Percentiles rank a stretch among this genome's conserved stretches.
Evolutionary conservation across 2,329 filamentous ascomycete genomes (phyloP).

Genomic region (Cercospora sp.): DNA sequence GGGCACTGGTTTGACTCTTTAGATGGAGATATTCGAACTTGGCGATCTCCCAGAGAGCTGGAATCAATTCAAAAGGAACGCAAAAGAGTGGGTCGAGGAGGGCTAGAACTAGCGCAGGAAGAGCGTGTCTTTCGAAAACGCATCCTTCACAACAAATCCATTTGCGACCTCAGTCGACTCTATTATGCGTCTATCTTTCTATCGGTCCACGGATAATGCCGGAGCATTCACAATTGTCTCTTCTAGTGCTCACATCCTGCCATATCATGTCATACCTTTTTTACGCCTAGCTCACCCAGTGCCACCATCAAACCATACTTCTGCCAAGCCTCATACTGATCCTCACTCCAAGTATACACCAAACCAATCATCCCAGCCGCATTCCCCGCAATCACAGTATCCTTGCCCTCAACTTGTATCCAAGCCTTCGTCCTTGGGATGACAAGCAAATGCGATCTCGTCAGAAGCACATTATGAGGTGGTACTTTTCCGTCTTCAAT

Average conservation of each 20-base stretch:
- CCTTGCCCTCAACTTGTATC: constrained; percentile 28
- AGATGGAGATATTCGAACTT: neutral
- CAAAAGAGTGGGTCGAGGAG: neutral
- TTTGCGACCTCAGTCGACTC: neutral
- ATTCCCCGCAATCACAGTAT: constrained; percentile 29
- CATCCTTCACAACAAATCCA: neutral
- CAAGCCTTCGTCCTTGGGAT: constrained; percentile 38
- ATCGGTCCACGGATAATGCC: neutral
- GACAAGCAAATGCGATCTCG: constrained; percentile 38
- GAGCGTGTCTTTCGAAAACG: neutral
- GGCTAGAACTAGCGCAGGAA: neutral
- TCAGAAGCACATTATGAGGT: constrained; percentile 41
- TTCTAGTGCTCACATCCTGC: no score
- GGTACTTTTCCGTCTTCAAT: constrained; percentile 20
- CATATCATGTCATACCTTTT: neutral
- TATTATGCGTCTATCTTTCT: neutral
- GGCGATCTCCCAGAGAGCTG: neutral
- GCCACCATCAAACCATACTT: constrained; percentile 22
- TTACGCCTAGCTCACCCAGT: constrained; percentile 24
- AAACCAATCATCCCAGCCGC: constrained; percentile 43
- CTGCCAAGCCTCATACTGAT: constrained; percentile 23
- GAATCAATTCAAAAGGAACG: no score
- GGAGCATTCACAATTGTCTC: neutral
- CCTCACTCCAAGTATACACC: constrained; percentile 27
- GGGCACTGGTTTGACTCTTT: constrained; percentile 1